phyloP scores from a whole-genome alignment of 164 flowering plant species.

The Euptelea pleiosperma region DNA sequence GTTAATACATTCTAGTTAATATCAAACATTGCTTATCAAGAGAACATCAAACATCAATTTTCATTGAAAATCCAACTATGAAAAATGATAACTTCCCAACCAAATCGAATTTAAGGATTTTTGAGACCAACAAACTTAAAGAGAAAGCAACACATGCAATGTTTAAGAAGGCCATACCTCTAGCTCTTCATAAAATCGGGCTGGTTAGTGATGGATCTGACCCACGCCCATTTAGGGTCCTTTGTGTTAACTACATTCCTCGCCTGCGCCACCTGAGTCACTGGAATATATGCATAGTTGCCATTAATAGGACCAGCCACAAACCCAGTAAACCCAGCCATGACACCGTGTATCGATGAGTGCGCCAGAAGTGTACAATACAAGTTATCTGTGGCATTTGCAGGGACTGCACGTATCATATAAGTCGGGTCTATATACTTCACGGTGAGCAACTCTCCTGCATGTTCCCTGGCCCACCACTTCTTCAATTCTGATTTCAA shows the following conservation, averaged over 20 bases:
- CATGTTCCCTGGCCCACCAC: constrained; percentile 77
- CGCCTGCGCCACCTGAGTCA: constrained; percentile 56
- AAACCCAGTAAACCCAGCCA: constrained; percentile 89
- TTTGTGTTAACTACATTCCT: constrained; percentile 51
- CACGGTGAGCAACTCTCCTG: constrained; percentile 57
- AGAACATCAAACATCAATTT: no score
- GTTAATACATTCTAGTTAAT: no score
- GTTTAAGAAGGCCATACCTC: constrained; percentile 1
- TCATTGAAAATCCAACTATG: no score
- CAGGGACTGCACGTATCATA: constrained; percentile 83
- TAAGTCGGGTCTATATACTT: constrained; percentile 89
- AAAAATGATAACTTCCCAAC: neutral
- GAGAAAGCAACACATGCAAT: neutral
- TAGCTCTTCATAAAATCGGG: constrained; percentile 61
- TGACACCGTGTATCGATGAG: constrained; percentile 78
- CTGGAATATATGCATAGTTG: constrained; percentile 68
- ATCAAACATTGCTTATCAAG: no score
- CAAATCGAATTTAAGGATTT: neutral
- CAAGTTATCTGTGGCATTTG: constrained; percentile 72
- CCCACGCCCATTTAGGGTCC: constrained; percentile 97
- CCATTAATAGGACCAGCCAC: constrained; percentile 77
- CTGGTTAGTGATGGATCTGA: constrained; percentile 75
- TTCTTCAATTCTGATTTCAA: constrained; percentile 67
- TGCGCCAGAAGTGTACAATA: constrained; percentile 82
- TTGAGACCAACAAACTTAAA: neutral